Evolutionary conservation across 164 flowering plant species (phyloP), one percentile per base, ranked within the genome.

Genomic region (Annona squamosa): DNA sequence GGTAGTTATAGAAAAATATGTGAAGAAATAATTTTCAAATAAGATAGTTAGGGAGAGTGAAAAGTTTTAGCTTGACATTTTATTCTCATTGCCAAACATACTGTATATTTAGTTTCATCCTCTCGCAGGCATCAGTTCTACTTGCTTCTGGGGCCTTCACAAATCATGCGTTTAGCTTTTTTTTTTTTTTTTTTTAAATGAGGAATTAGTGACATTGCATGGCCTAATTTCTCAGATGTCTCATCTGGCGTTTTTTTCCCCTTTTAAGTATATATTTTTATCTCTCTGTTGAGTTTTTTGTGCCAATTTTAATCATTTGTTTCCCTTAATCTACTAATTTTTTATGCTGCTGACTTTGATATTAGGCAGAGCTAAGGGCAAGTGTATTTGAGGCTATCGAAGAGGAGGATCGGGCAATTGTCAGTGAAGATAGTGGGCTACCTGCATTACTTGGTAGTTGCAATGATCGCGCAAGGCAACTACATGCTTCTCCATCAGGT

Each of bases 351-450:
- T 18, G 37, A 62, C 71, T 79, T 37, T 48, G 12, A 42, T 66
- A 5, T 2, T 73, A 96, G 99, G 99, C 97, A 74, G 99, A 96
- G 81, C 91, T 96, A 18, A 84, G 99, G 80, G 98, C 98, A 37
- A 96, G 97, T 82, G 99, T 96, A 1, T 96, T 93, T 77, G 99
- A 96, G 83, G 98, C 98, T 46, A 96, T 93, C 73, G 99, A 96
- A 80, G 98, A 96, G 74, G 99, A 96, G 82, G 99, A 96, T 77
- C 84, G 80, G 63, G 92, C 80, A 19, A 56, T 90, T 72, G 97
- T 89, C 73, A 91, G 87, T 71, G 97, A 90, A 46, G 97, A 92
- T 74, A 88, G 90, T 61, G 78, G 86, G 71, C 94, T 97, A 72
- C 94, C 97, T 65, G 99, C 98, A 47, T 81, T 96, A 72, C 83